Evolutionary conservation across 1,139 yeast species (phyloP), one percentile per base, ranked within the genome.

Genomic region (Yamadazyma taylorii): DNA sequence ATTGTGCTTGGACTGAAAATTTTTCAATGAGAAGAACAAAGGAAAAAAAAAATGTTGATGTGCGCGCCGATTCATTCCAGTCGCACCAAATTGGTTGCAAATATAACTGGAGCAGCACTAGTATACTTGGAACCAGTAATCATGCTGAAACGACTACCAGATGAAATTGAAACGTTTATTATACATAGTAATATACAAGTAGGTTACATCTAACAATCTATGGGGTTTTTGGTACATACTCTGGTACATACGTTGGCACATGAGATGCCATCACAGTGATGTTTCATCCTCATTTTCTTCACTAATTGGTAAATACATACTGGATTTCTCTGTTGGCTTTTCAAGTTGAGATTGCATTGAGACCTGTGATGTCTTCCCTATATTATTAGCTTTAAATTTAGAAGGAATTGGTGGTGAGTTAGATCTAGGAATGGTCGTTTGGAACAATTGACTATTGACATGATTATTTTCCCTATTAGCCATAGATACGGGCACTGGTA

Each of bases 341-440:
- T 35, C 31, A 13, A 12, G 15, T 22, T 26, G 30, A 2, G 41
- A 35, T 38, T 23, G 35, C 24, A 26, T 25, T n/a, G 35, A 27
- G 7, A 32, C 17, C 32, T 25, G 24, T 4, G 5, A n/a, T n/a
- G 32, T 16, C n/a, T 30, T 19, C 10, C n/a, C 21, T 17, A 17
- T 29, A 19, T n/a, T 32, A 11, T 24, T 22, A 15, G 34, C 37
- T 19, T 38, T 41, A 32, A 50, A 48, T 32, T 58, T 61, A 19
- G 52, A 53, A 11, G 63, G 56, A 8, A 65, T 52, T 4, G 73
- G 73, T 2, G 74, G 71, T 1, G 71, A 65, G 32, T 58, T 59
- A 2, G 71, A 53, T 31, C 73, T 41, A 9, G 46, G 43, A 3
- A 43, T 17, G 13, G 31, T 14, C 2, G 29, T 13, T 17, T 32